phyloP scores from a whole-genome alignment of 1,284 basidiomycete species.

The Cryptococcus sp. region DNA sequence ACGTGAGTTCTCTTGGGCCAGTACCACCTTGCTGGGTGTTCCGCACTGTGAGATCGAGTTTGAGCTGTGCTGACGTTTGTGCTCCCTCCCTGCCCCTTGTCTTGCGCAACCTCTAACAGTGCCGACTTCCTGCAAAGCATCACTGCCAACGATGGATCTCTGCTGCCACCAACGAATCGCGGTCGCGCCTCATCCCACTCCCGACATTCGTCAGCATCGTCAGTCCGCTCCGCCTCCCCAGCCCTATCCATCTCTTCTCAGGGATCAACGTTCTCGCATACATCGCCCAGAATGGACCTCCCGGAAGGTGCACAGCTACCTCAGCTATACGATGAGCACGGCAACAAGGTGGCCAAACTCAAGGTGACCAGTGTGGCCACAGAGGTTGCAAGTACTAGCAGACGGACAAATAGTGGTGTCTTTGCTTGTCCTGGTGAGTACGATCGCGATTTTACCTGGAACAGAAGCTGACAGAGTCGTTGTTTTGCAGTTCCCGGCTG shows the following conservation, averaged over 20 bases:
- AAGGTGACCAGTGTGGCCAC: conserved; percentile 95
- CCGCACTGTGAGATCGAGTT: background rate
- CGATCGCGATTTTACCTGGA: background rate
- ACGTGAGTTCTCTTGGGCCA: conserved; percentile 37
- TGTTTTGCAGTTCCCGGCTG: conserved; percentile 74
- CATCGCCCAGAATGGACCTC: conserved; percentile 43
- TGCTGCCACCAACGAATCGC: conserved; percentile 42
- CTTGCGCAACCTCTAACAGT: conserved; percentile 20
- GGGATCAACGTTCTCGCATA: conserved; percentile 42
- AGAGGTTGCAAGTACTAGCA: conserved; percentile 83
- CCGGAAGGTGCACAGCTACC: conserved; percentile 34
- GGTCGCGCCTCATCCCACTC: conserved; percentile 43
- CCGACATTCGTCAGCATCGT: conserved; percentile 45
- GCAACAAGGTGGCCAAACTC: conserved; percentile 70
- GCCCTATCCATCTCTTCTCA: conserved; percentile 48
- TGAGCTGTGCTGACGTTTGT: conserved; percentile 7
- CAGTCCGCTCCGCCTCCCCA: conserved; percentile 44
- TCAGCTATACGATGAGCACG: background rate
- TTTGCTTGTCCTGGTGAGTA: conserved; percentile 73
- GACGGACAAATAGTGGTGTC: conserved; percentile 84
- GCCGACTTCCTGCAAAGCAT: conserved; percentile 50
- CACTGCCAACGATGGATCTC: conserved; percentile 47
- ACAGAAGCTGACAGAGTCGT: conserved; percentile 5
- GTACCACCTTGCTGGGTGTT: background rate
- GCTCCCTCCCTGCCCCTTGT: background rate